Percentiles rank a stretch among this genome's conserved stretches.
These are phyloP conservation scores for Acanthamoeba culbertsoni DNA, from an alignment of 208 protist species.

Conservation along the genomic window DNA sequence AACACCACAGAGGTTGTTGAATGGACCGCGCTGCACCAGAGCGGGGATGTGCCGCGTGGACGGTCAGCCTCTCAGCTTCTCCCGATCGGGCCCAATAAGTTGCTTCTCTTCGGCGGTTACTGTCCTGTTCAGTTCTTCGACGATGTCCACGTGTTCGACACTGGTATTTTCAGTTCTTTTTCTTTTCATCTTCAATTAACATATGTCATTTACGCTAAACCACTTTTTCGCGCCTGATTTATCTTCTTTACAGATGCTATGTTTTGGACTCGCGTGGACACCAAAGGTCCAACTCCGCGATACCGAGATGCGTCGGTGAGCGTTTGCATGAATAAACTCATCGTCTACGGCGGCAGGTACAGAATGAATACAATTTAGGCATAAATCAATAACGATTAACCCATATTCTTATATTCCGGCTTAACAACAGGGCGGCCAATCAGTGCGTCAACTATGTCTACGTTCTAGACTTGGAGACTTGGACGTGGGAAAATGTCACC, in stretches of 20 bases:
- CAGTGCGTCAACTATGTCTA: neutral
- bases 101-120: constrained; percentile 55
- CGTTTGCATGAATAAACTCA: neutral
- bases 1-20: neutral
- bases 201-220: too few relatives aligned
- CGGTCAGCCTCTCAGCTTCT: constrained; percentile 1
- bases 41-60: neutral
- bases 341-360: constrained; percentile 19
- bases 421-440: neutral
- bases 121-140: constrained; percentile 30
- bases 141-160: constrained; percentile 40
- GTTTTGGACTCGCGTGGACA: neutral
- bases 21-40: neutral
- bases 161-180: neutral
- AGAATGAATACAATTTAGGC: too few relatives aligned
- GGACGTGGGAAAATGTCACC: constrained; percentile 21
- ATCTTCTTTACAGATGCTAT: neutral
- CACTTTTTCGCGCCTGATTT: neutral
- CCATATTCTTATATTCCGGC: too few relatives aligned
- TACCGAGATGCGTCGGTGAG: constrained; percentile 26
- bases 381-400: too few relatives aligned
- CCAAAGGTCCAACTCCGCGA: neutral
- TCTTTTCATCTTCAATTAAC: neutral
- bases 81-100: neutral
- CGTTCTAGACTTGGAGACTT: constrained; percentile 2